Conservation (phyloP, 768 basidiomycete species). For the Tricholoma furcatifolium region DNA sequence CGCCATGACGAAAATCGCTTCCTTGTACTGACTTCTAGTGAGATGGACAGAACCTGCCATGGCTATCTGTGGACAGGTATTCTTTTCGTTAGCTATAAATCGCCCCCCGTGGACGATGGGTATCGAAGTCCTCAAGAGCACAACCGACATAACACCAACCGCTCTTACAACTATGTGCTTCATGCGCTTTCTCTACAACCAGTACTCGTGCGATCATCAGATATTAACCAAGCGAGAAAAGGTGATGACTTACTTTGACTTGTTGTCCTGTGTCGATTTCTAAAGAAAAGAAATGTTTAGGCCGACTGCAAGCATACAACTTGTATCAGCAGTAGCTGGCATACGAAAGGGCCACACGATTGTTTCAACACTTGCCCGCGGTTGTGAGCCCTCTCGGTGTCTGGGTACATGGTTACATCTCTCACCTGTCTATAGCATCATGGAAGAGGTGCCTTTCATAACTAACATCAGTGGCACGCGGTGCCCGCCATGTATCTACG, state of each 20-base stretch:
- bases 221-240: not conserved
- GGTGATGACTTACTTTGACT: not conserved
- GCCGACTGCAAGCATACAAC: not conserved
- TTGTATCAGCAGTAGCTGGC: not conserved
- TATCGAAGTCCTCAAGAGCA: too few species aligned
- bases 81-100: too few species aligned
- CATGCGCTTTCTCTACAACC: not conserved
- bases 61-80: too few species aligned
- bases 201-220: not conserved
- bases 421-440: not conserved
- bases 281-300: not conserved
- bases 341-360: not conserved
- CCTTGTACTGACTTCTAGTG: too few species aligned
- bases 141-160: too few species aligned
- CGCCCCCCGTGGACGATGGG: too few species aligned
- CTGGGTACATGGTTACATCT: not conserved
- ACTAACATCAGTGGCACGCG: not conserved
- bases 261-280: not conserved
- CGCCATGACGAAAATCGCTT: too few species aligned
- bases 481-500: too few species aligned
- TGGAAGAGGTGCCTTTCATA: not conserved
- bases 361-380: not conserved
- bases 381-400: not conserved
- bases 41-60: too few species aligned
- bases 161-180: not conserved